phyloP scores from a whole-genome alignment of 306 rosid species.

The Trifolium fragiferum region DNA sequence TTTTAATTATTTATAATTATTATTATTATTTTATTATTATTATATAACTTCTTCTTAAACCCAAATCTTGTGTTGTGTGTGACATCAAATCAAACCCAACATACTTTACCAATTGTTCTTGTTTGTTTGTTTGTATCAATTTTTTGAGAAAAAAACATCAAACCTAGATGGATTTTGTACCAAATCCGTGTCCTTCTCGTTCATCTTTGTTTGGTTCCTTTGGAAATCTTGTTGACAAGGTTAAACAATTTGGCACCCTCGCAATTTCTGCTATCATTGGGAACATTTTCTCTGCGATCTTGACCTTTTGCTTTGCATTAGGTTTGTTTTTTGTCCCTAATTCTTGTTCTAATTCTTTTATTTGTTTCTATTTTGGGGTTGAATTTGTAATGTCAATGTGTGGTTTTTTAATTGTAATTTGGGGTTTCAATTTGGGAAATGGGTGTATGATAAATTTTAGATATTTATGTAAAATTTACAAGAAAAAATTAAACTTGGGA shows the following conservation, averaged over 20 bases:
- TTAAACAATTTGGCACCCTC: constrained; percentile 61
- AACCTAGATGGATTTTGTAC: constrained; percentile 66
- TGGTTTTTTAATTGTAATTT: not conserved
- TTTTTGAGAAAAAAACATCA: not conserved
- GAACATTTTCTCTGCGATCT: constrained; percentile 92
- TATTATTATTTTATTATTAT: not conserved
- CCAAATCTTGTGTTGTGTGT: constrained; percentile 38
- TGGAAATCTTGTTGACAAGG: constrained; percentile 67
- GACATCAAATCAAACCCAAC: constrained; percentile 33
- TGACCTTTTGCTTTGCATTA: constrained; percentile 94
- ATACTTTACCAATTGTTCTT: constrained; percentile 22
- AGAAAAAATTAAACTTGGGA: not conserved
- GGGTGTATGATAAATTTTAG: constrained; percentile 7
- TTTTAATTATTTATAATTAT: not conserved
- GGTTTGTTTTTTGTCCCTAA: constrained; percentile 52
- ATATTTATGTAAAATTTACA: not conserved
- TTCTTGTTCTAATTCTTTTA: not conserved
- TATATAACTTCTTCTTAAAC: constrained; percentile 45
- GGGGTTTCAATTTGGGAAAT: constrained; percentile 1
- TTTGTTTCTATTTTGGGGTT: constrained; percentile 26
- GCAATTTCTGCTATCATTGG: constrained; percentile 82
- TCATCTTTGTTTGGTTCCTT: constrained; percentile 55
- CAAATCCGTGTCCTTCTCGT: constrained; percentile 62
- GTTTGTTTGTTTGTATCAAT: constrained; percentile 12
- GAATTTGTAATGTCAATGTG: constrained; percentile 40